Evolutionary conservation across 306 rosid species (phyloP).

Genomic region (Vigna angularis): DNA sequence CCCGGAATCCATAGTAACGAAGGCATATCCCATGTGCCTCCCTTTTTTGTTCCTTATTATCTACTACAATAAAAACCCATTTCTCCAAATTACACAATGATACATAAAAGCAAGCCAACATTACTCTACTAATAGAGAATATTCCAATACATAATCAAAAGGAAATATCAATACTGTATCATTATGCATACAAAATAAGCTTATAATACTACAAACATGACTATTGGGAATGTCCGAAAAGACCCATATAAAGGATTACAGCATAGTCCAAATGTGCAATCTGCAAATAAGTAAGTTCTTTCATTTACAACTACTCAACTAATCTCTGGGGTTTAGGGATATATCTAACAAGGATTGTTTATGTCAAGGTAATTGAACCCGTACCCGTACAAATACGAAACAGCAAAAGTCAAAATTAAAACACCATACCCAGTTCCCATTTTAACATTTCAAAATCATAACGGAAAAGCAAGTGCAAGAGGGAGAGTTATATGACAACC

Average conservation of each 20-base stretch:
- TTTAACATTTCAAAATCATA: background rate
- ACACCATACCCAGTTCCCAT: background rate
- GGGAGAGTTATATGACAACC: slow-evolving; percentile 50
- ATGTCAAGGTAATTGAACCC: background rate
- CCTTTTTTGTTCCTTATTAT: slow-evolving; percentile 75
- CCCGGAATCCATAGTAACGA: slow-evolving; percentile 77
- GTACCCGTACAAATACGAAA: no score
- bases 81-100: slow-evolving; percentile 24
- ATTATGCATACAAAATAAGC: background rate
- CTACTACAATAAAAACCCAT: slow-evolving; percentile 55
- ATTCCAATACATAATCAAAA: background rate
- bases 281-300: no score
- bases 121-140: background rate
- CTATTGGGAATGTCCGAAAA: background rate
- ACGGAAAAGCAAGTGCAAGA: background rate
- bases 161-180: no score
- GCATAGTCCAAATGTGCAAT: background rate
- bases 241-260: no score
- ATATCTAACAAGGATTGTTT: background rate
- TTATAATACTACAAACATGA: background rate
- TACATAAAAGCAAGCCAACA: background rate
- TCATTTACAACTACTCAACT: background rate
- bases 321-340: background rate
- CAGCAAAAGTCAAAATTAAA: background rate
- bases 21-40: slow-evolving; percentile 74